phyloP scores from a whole-genome alignment of 805 yeast genomes.

The Kluyveromyces nonfermentans region DNA sequence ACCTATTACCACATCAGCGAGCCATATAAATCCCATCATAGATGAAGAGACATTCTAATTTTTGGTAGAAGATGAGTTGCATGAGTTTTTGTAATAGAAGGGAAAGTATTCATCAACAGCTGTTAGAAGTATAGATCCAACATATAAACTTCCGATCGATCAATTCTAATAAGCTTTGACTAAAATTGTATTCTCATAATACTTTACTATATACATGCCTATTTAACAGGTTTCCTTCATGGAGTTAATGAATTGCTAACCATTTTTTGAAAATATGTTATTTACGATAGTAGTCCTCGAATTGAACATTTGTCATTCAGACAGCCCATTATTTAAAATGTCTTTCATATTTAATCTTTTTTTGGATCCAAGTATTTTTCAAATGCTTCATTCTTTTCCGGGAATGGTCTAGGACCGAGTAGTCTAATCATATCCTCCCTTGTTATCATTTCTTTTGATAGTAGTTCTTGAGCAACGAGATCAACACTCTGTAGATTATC shows the following conservation, averaged over 20 bases:
- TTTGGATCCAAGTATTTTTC: constrained; percentile 65
- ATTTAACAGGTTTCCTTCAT: background rate
- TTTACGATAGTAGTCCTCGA: too few relatives aligned
- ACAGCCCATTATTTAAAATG: too few relatives aligned
- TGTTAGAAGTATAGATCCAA: too few relatives aligned
- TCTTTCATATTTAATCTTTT: constrained; percentile 4
- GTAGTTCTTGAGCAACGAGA: constrained; percentile 76
- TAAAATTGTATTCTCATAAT: background rate
- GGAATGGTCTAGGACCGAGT: constrained; percentile 87
- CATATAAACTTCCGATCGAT: too few relatives aligned
- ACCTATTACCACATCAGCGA: constrained; percentile 6
- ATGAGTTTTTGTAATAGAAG: too few relatives aligned
- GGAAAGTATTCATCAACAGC: too few relatives aligned
- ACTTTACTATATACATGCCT: background rate
- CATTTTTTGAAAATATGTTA: background rate
- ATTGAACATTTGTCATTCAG: too few relatives aligned
- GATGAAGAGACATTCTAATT: constrained; percentile 28
- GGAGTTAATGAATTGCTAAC: background rate
- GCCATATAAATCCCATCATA: constrained; percentile 13
- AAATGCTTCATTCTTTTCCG: constrained; percentile 84
- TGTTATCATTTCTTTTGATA: constrained; percentile 81
- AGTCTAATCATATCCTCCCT: constrained; percentile 90
- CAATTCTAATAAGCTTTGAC: background rate
- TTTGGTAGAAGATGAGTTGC: background rate
- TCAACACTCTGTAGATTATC: constrained; percentile 68